Conservation (phyloP, 805 yeast species). For the Myxozyma lipomycoides region DNA sequence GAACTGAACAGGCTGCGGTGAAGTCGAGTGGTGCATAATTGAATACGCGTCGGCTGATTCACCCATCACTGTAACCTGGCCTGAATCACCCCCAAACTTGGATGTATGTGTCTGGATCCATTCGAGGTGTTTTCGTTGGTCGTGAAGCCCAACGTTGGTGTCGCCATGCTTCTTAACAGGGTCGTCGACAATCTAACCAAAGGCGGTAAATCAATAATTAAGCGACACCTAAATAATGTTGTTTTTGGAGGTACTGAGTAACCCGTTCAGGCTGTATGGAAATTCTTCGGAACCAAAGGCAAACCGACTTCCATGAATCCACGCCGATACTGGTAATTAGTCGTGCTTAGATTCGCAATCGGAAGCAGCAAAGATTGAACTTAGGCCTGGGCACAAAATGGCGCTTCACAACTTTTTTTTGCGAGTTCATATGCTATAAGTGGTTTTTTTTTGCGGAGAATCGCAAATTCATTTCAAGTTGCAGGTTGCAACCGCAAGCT, state of each 20-base stretch:
- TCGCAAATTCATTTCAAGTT: too few relatives aligned
- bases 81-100: conserved; percentile 40
- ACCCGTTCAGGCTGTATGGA: conserved; percentile 16
- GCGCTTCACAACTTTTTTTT: too few relatives aligned
- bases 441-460: too few relatives aligned
- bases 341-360: too few relatives aligned
- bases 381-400: too few relatives aligned
- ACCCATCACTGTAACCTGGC: conserved; percentile 39
- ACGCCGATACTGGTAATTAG: conserved; percentile 20
- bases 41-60: conserved; percentile 42
- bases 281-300: conserved; percentile 24
- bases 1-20: conserved; percentile 13
- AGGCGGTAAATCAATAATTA: conserved; percentile 34
- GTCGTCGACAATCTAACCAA: conserved; percentile 38
- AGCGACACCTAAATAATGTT: conserved; percentile 24
- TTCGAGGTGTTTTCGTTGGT: conserved; percentile 38
- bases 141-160: conserved; percentile 40
- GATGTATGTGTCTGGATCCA: conserved; percentile 40
- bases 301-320: conserved; percentile 31
- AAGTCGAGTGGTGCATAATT: conserved; percentile 34
- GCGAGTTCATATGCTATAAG: too few relatives aligned
- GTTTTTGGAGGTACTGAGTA: conserved; percentile 23
- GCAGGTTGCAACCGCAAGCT: too few relatives aligned
- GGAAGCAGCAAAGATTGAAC: too few relatives aligned
- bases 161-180: conserved; percentile 31